A percentile compares a stretch with the other conserved stretches of the same genome.
Evolutionary conservation across 1,284 basidiomycete species (phyloP).

Genomic region (Ustilago hordei): DNA sequence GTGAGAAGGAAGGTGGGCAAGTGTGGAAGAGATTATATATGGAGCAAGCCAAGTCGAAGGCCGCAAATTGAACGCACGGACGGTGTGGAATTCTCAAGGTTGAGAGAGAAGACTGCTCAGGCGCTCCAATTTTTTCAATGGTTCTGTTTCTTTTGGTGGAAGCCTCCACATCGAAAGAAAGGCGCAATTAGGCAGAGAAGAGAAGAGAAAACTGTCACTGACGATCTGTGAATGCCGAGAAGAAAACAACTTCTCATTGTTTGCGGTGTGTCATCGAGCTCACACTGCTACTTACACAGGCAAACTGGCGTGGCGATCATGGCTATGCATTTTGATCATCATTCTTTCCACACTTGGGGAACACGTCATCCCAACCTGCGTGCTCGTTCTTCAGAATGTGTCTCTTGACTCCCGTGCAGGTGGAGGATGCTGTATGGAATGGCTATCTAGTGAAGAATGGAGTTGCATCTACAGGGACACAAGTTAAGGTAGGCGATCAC

Average conservation of each 20-base stretch:
- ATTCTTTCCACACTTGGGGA: not conserved
- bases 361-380: not conserved
- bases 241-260: not conserved
- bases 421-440: not conserved
- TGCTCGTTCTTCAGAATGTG: too few relatives aligned
- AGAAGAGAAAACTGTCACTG: not conserved
- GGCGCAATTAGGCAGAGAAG: not conserved
- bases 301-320: not conserved
- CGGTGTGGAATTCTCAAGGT: not conserved
- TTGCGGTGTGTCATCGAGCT: conserved; percentile 15
- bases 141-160: not conserved
- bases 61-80: not conserved
- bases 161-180: not conserved
- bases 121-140: not conserved
- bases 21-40: not conserved
- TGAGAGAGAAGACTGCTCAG: not conserved
- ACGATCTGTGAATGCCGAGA: not conserved
- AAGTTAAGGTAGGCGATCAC: conserved; percentile 5
- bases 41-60: too few relatives aligned
- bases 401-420: not conserved
- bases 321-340: not conserved
- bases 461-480: not conserved
- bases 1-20: not conserved
- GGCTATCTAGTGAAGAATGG: not conserved
- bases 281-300: not conserved